phyloP scores from a whole-genome alignment of 768 basidiomycete species.

The Pholiota microspora region DNA sequence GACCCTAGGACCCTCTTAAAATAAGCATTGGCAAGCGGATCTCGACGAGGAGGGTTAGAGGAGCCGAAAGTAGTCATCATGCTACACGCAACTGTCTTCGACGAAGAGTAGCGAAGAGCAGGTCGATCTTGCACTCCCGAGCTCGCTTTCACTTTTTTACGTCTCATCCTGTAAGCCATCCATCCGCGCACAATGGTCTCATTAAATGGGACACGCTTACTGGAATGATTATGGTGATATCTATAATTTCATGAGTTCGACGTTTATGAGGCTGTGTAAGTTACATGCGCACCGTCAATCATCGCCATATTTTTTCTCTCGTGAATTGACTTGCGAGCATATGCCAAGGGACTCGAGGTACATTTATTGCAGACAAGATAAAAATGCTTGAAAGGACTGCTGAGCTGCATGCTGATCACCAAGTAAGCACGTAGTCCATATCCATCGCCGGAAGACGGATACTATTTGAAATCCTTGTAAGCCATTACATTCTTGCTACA shows the following conservation, averaged over 20 bases:
- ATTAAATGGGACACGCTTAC: not conserved
- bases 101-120: not conserved
- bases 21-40: slow-evolving; percentile 14
- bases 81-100: not conserved
- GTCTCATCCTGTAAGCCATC: slow-evolving; percentile 13
- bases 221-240: slow-evolving; percentile 9
- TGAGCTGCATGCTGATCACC: not conserved
- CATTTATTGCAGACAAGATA: slow-evolving; percentile 1
- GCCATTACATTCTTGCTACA: not conserved
- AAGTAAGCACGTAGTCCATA: not conserved
- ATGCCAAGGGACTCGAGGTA: slow-evolving; percentile 11
- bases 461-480: slow-evolving; percentile 1
- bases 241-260: not conserved
- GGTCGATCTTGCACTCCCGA: slow-evolving; percentile 1
- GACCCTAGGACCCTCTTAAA: slow-evolving; percentile 12
- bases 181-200: slow-evolving; percentile 1
- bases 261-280: not conserved
- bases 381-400: not conserved
- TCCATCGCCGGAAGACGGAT: not conserved
- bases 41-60: slow-evolving; percentile 7
- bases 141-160: slow-evolving; percentile 12
- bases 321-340: slow-evolving; percentile 13
- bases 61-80: slow-evolving; percentile 15
- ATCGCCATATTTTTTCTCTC: slow-evolving; percentile 1
- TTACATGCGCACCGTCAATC: slow-evolving; percentile 15